These are phyloP conservation scores for Cryphonectria radicalis DNA, from an alignment of 2,329 filamentous ascomycete genomes.

Conservation along the genomic window DNA sequence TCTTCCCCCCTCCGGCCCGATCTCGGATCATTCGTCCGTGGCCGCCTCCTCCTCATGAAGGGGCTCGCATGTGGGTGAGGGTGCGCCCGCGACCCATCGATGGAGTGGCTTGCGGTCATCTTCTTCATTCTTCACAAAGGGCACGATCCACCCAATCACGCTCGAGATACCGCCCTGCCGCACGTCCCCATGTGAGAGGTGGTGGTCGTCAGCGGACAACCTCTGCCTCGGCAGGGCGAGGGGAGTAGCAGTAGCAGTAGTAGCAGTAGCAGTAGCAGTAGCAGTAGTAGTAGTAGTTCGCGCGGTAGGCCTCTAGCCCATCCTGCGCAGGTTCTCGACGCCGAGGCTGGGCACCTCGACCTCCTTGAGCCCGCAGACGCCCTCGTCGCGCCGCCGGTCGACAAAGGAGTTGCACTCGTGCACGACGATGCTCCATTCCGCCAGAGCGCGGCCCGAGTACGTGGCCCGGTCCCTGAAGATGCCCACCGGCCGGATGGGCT, in stretches of 20 bases:
- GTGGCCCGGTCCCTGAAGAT: slow-evolving; percentile 52
- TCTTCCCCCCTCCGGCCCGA: neutral
- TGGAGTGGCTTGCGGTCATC: neutral
- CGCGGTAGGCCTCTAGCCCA: slow-evolving; percentile 25
- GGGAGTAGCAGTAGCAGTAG: no score
- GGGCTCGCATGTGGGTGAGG: neutral
- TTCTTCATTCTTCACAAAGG: neutral
- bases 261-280: no score
- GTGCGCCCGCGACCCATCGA: neutral
- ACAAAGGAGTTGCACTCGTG: slow-evolving; percentile 82
- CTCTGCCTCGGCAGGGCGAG: neutral
- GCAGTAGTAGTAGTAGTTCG: no score
- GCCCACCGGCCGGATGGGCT: slow-evolving; percentile 52
- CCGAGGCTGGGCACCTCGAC: slow-evolving; percentile 72
- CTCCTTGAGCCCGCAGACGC: slow-evolving; percentile 66
- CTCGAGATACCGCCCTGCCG: neutral
- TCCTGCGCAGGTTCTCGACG: slow-evolving; percentile 62
- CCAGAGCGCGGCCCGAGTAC: slow-evolving; percentile 74
- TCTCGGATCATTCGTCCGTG: neutral
- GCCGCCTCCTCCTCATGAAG: neutral
- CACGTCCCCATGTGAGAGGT: neutral
- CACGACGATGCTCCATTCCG: slow-evolving; percentile 77
- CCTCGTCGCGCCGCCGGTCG: slow-evolving; percentile 74
- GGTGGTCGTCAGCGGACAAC: neutral
- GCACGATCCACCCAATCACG: slow-evolving; percentile 16